A percentile compares a stretch with the other conserved stretches of the same genome.
These are phyloP conservation scores for Pholiota adiposa DNA, from an alignment of 1,284 basidiomycete species.

Conservation along the genomic window DNA sequence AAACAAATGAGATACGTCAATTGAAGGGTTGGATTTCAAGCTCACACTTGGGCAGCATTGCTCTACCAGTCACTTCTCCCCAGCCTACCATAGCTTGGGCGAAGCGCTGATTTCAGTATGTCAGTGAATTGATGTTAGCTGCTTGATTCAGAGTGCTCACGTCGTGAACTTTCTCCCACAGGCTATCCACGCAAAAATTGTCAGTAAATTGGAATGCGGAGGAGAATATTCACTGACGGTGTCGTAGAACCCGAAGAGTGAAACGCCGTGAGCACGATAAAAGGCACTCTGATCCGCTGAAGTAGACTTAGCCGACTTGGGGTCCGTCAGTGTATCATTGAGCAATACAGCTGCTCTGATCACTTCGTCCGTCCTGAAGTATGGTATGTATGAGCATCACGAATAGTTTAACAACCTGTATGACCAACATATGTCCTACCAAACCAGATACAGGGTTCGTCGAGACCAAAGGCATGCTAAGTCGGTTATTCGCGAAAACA, in stretches of 20 bases:
- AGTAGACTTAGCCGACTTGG: slow-evolving; percentile 24
- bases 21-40: not conserved
- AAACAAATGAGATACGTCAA: not conserved
- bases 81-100: slow-evolving; percentile 32
- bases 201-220: not conserved
- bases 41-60: slow-evolving; percentile 29
- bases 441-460: slow-evolving; percentile 1
- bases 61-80: slow-evolving; percentile 30
- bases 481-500: not conserved
- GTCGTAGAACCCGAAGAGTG: slow-evolving; percentile 9
- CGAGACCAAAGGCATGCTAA: slow-evolving; percentile 1
- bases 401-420: not conserved
- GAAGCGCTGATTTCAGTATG: slow-evolving; percentile 24
- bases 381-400: not conserved
- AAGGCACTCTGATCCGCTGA: slow-evolving; percentile 27
- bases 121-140: not conserved
- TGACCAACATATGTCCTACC: slow-evolving; percentile 5
- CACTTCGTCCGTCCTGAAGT: slow-evolving; percentile 19
- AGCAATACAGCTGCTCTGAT: slow-evolving; percentile 28
- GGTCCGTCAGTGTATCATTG: slow-evolving; percentile 30
- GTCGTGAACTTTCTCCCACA: slow-evolving; percentile 9
- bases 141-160: slow-evolving; percentile 10
- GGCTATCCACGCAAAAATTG: not conserved
- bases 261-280: slow-evolving; percentile 23
- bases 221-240: not conserved